Percentiles rank a stretch among this genome's conserved stretches.
Conservation (phyloP, 1,139 yeast species). For the Pichia sp. region DNA sequence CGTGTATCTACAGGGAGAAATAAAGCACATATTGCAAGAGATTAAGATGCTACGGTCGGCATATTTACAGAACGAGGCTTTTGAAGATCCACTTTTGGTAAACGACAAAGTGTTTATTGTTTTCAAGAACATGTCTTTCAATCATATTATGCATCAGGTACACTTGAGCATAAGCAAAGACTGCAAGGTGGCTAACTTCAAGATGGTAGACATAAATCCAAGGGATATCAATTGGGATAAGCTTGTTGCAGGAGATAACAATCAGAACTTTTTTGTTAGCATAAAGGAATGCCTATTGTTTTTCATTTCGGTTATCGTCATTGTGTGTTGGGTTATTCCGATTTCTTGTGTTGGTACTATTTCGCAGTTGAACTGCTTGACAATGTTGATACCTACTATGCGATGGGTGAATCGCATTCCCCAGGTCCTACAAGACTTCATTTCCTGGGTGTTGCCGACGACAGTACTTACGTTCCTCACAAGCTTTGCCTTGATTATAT, state of each 20-base stretch:
- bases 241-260: conserved; percentile 37
- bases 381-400: conserved; percentile 51
- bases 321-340: conserved; percentile 62
- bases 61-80: conserved; percentile 14
- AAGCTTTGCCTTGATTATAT: conserved; percentile 49
- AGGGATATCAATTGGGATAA: conserved; percentile 60
- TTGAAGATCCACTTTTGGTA: conserved; percentile 19
- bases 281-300: conserved; percentile 23
- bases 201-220: conserved; percentile 51
- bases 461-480: conserved; percentile 54
- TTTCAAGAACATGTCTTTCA: conserved; percentile 46
- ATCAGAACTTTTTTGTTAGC: conserved; percentile 7
- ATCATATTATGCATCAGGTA: conserved; percentile 52
- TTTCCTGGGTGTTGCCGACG: conserved; percentile 60
- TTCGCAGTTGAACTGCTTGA: conserved; percentile 58
- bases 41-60: conserved; percentile 16
- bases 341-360: conserved; percentile 68
- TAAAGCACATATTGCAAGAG: conserved; percentile 24
- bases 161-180: conserved; percentile 27
- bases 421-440: conserved; percentile 44
- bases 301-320: conserved; percentile 42
- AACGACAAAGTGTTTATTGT: conserved; percentile 48
- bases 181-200: conserved; percentile 13
- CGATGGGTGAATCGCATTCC: conserved; percentile 51
- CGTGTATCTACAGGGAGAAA: conserved; percentile 27